Evolutionary conservation across 2,329 filamentous ascomycete genomes (phyloP), one percentile per base, ranked within the genome.

Genomic region (Lizonia empirigonia): DNA sequence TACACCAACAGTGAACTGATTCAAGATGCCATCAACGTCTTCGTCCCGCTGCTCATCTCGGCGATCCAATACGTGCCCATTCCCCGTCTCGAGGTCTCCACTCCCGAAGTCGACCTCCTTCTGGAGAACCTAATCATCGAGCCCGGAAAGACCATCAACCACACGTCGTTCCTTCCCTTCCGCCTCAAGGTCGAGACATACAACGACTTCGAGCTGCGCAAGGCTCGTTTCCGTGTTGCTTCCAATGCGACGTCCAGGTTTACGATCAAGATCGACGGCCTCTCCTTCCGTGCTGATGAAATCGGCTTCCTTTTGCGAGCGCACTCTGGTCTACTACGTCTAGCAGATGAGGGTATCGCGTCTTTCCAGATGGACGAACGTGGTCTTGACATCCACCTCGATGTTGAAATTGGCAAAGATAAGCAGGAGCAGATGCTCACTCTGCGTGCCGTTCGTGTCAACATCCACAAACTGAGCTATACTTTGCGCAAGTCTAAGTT

Each of bases 91-190:
- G 93, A 97, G 71, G 79, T 97, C 5, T 88, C 90, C 0, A 88
- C 87, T 3, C 92, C 91, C 0, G 85, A 89, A 26, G 80, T 96
- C 46, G 92, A 97, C 63, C 82, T 97, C 5, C 77, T 97, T 1
- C 77, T 97, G 2, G 93, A 97, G 68, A 97, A 96, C 58, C 79
- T 97, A 24, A 88, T 97, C 53, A 80, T 97, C 24, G 90, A 97
- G 67, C 93, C 93, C 0, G 93, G 93, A 6, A 81, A 81, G 50
- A 95, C 91, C 0, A 81, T 96, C 63, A 93, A 96, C 70, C 78
- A 87, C 55, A 90, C 88, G 3, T 96, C 92, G 0, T 97, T 97
- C 78, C 80, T 97, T 1, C 93, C 93, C 0, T 93, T 91, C 75
- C 85, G 86, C 47, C 79, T 97, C 44, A 87, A 89, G 35, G 77